phyloP scores from a whole-genome alignment of 2,329 filamentous ascomycete genomes.

The Colletotrichum spaethianum region DNA sequence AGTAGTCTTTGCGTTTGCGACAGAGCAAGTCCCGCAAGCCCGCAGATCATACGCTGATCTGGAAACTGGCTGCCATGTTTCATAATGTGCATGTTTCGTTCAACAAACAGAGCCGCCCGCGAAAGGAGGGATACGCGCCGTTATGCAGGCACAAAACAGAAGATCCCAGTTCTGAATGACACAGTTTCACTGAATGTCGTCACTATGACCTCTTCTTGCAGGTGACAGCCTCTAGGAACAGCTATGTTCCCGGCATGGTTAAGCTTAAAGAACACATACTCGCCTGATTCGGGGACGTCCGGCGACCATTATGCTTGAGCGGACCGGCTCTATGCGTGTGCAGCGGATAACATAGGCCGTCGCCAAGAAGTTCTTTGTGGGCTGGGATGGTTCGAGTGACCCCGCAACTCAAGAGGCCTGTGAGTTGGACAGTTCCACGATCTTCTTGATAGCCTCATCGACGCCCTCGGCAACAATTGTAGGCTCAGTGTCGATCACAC shows the following conservation, averaged over 20 bases:
- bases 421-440: constrained; percentile 42
- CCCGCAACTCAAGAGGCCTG: no score
- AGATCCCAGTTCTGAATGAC: neutral
- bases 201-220: neutral
- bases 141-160: neutral
- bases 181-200: neutral
- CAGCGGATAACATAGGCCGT: neutral
- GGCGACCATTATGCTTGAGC: constrained; percentile 6
- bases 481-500: constrained; percentile 61
- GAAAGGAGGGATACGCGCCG: neutral
- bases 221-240: neutral
- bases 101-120: neutral
- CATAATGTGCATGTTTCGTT: neutral
- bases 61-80: neutral
- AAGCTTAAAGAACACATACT: constrained; percentile 9
- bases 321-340: neutral
- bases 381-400: neutral
- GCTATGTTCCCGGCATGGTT: neutral
- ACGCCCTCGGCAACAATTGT: constrained; percentile 69
- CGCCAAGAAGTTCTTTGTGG: neutral
- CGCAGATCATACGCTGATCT: neutral
- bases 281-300: neutral
- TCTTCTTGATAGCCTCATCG: constrained; percentile 66
- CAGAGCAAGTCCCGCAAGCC: neutral
- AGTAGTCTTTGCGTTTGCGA: neutral